phyloP scores from a whole-genome alignment of 768 basidiomycete species.

The Leccinellum albellum region DNA sequence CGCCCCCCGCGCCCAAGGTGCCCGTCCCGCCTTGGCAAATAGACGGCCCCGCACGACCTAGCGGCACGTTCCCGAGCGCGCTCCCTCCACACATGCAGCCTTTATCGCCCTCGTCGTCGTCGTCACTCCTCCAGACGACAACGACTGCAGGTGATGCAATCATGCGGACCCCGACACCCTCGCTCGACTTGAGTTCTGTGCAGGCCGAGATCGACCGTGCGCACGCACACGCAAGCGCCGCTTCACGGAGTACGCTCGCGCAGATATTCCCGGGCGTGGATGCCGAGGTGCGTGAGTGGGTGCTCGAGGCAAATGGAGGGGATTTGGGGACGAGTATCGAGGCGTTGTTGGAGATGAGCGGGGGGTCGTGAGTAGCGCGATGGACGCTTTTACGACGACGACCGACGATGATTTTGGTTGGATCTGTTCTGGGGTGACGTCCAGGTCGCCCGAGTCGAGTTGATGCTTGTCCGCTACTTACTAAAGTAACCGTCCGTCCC shows the following conservation, averaged over 20 bases:
- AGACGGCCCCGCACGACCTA: neutral
- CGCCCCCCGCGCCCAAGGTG: conserved; percentile 1
- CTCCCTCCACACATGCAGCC: conserved; percentile 29
- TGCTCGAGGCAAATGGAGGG: conserved; percentile 84
- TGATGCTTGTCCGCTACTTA: neutral
- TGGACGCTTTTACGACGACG: neutral
- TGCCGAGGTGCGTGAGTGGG: conserved; percentile 79
- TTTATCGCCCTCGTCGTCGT: neutral
- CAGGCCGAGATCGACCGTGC: conserved; percentile 78
- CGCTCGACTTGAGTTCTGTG: conserved; percentile 63
- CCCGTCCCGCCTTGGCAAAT: conserved; percentile 3
- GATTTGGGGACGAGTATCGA: conserved; percentile 92
- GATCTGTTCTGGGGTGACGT: neutral
- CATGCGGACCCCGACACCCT: conserved; percentile 69
- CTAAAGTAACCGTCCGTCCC: neutral
- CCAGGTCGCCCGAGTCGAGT: neutral
- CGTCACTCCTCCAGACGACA: conserved; percentile 9
- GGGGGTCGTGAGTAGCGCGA: conserved; percentile 17
- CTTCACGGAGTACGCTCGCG: conserved; percentile 68
- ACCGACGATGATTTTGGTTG: neutral
- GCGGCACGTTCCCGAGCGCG: conserved; percentile 9
- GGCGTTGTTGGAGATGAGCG: conserved; percentile 69
- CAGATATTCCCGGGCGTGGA: conserved; percentile 90
- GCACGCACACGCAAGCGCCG: conserved; percentile 67
- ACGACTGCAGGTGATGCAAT: conserved; percentile 35